These are phyloP conservation scores for Suillus clintonianus DNA, from an alignment of 768 basidiomycete genomes.

Conservation along the genomic window DNA sequence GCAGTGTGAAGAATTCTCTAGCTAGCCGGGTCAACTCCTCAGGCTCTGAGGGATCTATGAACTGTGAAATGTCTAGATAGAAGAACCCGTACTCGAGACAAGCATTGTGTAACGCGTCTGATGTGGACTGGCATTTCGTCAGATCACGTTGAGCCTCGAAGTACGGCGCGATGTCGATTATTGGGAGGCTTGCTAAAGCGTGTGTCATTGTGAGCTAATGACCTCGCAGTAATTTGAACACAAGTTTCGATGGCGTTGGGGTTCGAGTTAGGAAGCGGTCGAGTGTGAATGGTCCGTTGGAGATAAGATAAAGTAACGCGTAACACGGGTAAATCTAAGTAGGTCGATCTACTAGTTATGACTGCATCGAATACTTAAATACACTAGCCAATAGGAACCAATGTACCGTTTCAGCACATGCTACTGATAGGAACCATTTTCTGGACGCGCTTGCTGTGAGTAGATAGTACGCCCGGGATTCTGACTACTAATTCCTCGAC, in stretches of 20 bases:
- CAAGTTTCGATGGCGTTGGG: neutral
- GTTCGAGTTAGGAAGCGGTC: neutral
- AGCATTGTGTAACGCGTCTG: conserved; percentile 67
- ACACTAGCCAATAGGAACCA: neutral
- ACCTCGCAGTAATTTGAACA: neutral
- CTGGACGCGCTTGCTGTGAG: conserved; percentile 47
- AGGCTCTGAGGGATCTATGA: conserved; percentile 56
- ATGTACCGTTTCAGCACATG: conserved; percentile 4
- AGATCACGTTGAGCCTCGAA: conserved; percentile 45
- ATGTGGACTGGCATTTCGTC: conserved; percentile 34
- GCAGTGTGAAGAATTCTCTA: conserved; percentile 69
- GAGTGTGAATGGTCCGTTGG: neutral
- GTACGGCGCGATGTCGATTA: conserved; percentile 74
- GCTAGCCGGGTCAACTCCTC: conserved; percentile 67
- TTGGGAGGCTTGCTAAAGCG: conserved; percentile 46
- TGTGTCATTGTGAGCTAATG: neutral
- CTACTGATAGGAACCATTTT: conserved; percentile 31
- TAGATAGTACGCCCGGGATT: conserved; percentile 68
- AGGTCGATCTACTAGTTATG: neutral
- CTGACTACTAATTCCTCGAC: conserved; percentile 35
- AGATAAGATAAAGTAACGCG: neutral
- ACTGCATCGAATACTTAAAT: neutral
- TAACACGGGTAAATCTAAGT: neutral
- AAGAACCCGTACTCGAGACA: conserved; percentile 87
- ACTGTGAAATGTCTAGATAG: conserved; percentile 74